phyloP scores from a whole-genome alignment of 345 rosid species.

The Rhizophora apiculata region DNA sequence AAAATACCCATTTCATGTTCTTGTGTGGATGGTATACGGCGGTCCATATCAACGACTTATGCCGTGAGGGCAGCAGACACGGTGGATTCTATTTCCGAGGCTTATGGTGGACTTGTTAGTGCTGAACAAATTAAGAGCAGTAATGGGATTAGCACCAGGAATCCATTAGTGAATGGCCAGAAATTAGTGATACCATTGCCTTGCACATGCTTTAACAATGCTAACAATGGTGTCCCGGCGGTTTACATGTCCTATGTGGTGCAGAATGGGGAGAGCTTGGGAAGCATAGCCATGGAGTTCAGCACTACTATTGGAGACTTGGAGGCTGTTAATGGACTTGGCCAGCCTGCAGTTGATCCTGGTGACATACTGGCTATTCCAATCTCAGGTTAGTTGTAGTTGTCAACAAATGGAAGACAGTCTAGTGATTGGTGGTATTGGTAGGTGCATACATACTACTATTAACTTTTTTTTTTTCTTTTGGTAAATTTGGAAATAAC shows the following conservation, averaged over 20 bases:
- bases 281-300: not conserved
- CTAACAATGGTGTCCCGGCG: slow-evolving; percentile 11
- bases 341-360: slow-evolving; percentile 8
- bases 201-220: slow-evolving; percentile 22
- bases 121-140: slow-evolving; percentile 14
- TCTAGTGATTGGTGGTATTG: no score
- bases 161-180: slow-evolving; percentile 16
- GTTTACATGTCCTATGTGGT: slow-evolving; percentile 27
- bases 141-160: slow-evolving; percentile 6
- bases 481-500: no score
- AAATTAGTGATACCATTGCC: slow-evolving; percentile 18
- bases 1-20: slow-evolving; percentile 30
- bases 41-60: slow-evolving; percentile 10
- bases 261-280: slow-evolving; percentile 13
- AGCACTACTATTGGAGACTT: slow-evolving; percentile 8
- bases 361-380: slow-evolving; percentile 27
- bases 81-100: slow-evolving; percentile 16
- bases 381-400: slow-evolving; percentile 16
- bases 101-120: slow-evolving; percentile 23
- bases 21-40: slow-evolving; percentile 30
- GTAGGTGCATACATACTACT: no score
- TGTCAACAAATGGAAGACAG: not conserved
- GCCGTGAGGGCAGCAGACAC: slow-evolving; percentile 14
- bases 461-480: not conserved
- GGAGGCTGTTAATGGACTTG: slow-evolving; percentile 26